Conservation (phyloP, 805 yeast species). For the Candida montana region DNA sequence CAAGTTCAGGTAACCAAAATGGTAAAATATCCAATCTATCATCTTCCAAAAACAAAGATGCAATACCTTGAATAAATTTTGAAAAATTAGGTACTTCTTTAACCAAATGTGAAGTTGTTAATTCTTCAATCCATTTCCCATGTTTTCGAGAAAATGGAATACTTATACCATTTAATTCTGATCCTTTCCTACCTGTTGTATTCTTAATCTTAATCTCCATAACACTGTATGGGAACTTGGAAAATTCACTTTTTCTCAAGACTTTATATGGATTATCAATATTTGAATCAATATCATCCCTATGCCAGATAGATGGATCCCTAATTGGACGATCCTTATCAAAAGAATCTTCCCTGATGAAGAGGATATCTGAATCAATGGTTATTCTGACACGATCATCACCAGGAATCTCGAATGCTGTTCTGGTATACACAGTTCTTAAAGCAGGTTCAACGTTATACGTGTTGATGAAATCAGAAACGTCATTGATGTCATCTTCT, state of each 20-base stretch:
- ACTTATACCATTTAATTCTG: slow-evolving; percentile 27
- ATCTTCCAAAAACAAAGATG: slow-evolving; percentile 81
- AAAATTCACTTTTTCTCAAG: slow-evolving; percentile 79
- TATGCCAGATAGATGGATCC: slow-evolving; percentile 86
- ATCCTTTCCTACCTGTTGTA: slow-evolving; percentile 33
- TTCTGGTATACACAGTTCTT: slow-evolving; percentile 82
- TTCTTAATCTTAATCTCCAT: slow-evolving; percentile 77
- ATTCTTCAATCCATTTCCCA: slow-evolving; percentile 78
- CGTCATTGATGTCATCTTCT: slow-evolving; percentile 49
- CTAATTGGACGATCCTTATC: slow-evolving; percentile 84
- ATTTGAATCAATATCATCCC: slow-evolving; percentile 81
- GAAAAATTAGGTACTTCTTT: slow-evolving; percentile 94
- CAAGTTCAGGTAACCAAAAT: slow-evolving; percentile 91
- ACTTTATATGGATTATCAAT: slow-evolving; percentile 63
- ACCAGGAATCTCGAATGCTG: slow-evolving; percentile 98
- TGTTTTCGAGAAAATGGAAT: slow-evolving; percentile 44
- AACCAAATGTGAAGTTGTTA: slow-evolving; percentile 76
- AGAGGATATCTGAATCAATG: slow-evolving; percentile 82
- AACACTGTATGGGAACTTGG: slow-evolving; percentile 79
- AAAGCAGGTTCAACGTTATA: slow-evolving; percentile 76
- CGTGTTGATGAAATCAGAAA: slow-evolving; percentile 58
- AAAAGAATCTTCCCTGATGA: slow-evolving; percentile 86
- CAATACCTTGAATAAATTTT: slow-evolving; percentile 89
- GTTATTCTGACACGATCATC: slow-evolving; percentile 88
- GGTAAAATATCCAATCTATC: slow-evolving; percentile 88